These are phyloP conservation scores for Areca catechu DNA, from an alignment of 176 grass and related monocot species.

Conservation along the genomic window DNA sequence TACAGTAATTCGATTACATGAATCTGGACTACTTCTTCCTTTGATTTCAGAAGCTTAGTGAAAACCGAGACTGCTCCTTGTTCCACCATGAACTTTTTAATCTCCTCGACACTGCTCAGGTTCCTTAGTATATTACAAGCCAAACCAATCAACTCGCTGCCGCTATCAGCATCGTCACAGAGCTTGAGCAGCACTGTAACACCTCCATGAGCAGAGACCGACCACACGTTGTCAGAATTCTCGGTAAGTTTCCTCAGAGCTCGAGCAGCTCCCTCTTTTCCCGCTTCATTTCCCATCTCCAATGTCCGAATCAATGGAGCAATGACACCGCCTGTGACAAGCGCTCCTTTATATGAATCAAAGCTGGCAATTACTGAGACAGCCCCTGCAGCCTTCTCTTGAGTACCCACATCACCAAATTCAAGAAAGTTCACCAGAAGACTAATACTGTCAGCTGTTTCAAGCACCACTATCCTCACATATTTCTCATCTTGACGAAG, in stretches of 20 bases:
- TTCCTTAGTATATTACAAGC: conserved; percentile 59
- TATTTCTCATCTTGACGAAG: conserved; percentile 49
- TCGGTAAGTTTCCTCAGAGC: conserved; percentile 62
- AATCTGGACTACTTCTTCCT: conserved; percentile 46
- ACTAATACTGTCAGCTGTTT: conserved; percentile 47
- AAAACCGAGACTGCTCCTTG: conserved; percentile 50
- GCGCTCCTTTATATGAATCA: conserved; percentile 42
- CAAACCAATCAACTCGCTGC: conserved; percentile 39
- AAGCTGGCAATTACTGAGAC: conserved; percentile 35
- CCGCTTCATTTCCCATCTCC: conserved; percentile 32
- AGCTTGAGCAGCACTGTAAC: conserved; percentile 50
- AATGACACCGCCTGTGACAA: conserved; percentile 56
- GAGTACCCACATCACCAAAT: conserved; percentile 24
- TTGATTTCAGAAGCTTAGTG: conserved; percentile 51
- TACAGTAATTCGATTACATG: conserved; percentile 51
- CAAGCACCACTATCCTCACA: conserved; percentile 36
- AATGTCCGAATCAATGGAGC: conserved; percentile 53
- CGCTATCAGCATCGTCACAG: conserved; percentile 23
- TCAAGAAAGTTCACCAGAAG: conserved; percentile 64
- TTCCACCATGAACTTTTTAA: conserved; percentile 79
- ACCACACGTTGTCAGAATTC: conserved; percentile 95
- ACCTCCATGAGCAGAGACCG: conserved; percentile 79
- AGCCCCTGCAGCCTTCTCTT: conserved; percentile 50
- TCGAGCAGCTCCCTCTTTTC: conserved; percentile 46
- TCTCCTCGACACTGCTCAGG: conserved; percentile 65